Evolutionary conservation across 2,329 filamentous ascomycete genomes (phyloP), one percentile per base, ranked within the genome.

Genomic region (Phialemonium atrogriseum): DNA sequence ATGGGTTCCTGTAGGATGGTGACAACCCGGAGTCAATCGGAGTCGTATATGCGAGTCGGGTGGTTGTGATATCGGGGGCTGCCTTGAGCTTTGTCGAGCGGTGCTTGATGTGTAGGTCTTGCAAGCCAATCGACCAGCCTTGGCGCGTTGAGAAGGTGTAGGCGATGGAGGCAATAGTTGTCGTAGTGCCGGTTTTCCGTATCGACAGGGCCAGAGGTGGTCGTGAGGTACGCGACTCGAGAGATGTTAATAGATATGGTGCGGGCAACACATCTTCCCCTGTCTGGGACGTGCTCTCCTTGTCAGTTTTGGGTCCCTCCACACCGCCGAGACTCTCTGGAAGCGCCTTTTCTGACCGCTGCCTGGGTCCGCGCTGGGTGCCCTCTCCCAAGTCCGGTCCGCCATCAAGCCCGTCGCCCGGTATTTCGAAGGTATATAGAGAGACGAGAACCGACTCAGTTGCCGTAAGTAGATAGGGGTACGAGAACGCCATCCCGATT

Each of bases 91-190:
- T 45, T 24, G 25, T 42, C 38, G 36, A 33, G 5, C 33, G 42
- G 25, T 45, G 47, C 1, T 49, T 56, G 25, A 94, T 68, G 36
- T 81, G 77, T 25, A 95, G 63, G 54, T 95, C 89, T 54, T 96
- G 89, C n/a, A 96, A 74, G 3, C 87, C 88, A 11, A 94, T 72
- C 7, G 83, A 87, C 84, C 88, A 95, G 17, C 87, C 87, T 25
- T 77, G 77, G 4, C 80, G 66, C 3, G 83, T 82, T 11, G 81
- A 78, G 42, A 93, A 77, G 0, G 84, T 84, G 52, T 94, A 95
- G 1, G 85, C 88, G 37, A 95, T 83, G 0, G 84, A 87, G 2
- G 85, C 82, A n/a, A 86, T 72, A 12, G 85, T 73, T 9, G 72
- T 73, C 4, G 64, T 60, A 1, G 72, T n/a, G n/a, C n/a, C 52